Conservation (phyloP, 768 basidiomycete genomes). For the Trametes cubensis region DNA sequence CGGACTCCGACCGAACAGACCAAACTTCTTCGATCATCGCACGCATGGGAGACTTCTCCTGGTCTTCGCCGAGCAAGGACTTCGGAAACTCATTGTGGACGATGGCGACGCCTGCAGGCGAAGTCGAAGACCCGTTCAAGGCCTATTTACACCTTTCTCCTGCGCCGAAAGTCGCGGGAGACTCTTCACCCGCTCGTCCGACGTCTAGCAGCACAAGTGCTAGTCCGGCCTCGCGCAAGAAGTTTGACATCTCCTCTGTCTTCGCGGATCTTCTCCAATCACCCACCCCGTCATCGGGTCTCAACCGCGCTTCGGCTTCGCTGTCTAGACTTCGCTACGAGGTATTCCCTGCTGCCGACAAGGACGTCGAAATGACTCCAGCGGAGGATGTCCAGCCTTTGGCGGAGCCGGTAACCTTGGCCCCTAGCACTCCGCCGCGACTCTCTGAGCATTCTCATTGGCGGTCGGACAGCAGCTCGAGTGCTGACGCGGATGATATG, state of each 20-base stretch:
- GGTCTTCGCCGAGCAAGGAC: constrained; percentile 4
- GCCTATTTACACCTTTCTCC: constrained; percentile 9
- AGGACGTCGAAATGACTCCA: constrained; percentile 1
- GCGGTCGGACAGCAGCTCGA: background rate
- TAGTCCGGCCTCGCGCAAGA: background rate
- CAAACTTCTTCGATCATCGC: constrained; percentile 16
- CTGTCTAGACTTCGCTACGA: constrained; percentile 6
- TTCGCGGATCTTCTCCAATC: constrained; percentile 3
- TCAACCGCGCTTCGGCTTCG: background rate
- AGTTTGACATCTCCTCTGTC: background rate
- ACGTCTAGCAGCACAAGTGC: constrained; percentile 10
- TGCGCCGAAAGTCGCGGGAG: background rate
- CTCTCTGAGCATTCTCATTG: background rate
- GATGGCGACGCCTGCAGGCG: background rate
- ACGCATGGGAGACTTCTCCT: constrained; percentile 12
- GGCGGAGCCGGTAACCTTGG: background rate
- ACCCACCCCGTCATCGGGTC: background rate
- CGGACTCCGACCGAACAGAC: constrained; percentile 21
- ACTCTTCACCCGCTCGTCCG: constrained; percentile 12
- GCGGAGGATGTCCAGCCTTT: background rate
- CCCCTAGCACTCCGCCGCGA: constrained; percentile 1
- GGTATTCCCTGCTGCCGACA: constrained; percentile 1
- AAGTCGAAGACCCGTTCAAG: constrained; percentile 13
- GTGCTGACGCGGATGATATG: background rate
- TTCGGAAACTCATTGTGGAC: background rate